A percentile compares a stretch with the other conserved stretches of the same genome.
phyloP scores from a whole-genome alignment of 305 asterid species.

The Nicotiana rustica region DNA sequence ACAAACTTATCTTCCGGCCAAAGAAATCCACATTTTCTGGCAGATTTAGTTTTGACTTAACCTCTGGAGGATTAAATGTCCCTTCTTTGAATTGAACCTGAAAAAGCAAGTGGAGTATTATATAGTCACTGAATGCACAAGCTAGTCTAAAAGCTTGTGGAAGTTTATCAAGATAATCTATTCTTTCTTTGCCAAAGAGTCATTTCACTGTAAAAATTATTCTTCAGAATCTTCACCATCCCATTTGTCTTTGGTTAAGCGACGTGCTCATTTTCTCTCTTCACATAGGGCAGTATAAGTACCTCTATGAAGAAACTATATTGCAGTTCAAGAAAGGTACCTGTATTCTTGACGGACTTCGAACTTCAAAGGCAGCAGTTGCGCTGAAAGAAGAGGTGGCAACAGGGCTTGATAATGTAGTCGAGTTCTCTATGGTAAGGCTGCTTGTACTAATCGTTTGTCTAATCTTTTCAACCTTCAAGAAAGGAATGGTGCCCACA shows the following conservation, averaged over 20 bases:
- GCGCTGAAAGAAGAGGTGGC: slow-evolving; percentile 74
- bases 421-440: slow-evolving; percentile 73
- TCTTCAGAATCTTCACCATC: not conserved
- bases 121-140: not conserved
- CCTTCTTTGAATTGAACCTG: slow-evolving; percentile 91
- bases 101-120: not conserved
- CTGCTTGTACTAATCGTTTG: slow-evolving; percentile 69
- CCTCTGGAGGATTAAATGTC: slow-evolving; percentile 74
- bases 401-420: slow-evolving; percentile 68
- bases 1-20: slow-evolving; percentile 77
- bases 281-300: not conserved
- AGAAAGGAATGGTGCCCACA: slow-evolving; percentile 64
- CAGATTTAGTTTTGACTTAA: slow-evolving; percentile 75
- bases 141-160: not conserved
- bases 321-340: slow-evolving; percentile 37
- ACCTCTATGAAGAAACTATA: not conserved
- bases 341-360: slow-evolving; percentile 84
- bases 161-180: not conserved
- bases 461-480: slow-evolving; percentile 82
- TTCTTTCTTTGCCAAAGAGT: not conserved
- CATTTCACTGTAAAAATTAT: not conserved
- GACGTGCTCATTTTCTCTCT: not conserved
- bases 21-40: slow-evolving; percentile 68
- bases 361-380: slow-evolving; percentile 78
- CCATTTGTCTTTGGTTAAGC: not conserved